A percentile compares a stretch with the other conserved stretches of the same genome.
These are phyloP conservation scores for Septoria linicola DNA, from an alignment of 2,329 filamentous ascomycete species.

Conservation along the genomic window DNA sequence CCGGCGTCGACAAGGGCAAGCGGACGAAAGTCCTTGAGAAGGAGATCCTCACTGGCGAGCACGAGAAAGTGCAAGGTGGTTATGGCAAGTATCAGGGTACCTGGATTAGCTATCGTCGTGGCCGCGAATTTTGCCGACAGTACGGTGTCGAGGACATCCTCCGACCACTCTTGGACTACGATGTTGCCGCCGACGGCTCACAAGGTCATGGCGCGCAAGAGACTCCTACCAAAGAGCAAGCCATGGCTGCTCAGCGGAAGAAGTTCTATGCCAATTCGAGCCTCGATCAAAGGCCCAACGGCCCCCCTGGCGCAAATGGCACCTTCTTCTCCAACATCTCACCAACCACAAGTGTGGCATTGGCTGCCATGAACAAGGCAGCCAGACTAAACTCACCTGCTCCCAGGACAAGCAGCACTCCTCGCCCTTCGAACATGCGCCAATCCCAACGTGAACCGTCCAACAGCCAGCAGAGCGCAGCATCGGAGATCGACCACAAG, in stretches of 20 bases:
- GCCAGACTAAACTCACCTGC: slow-evolving; percentile 87
- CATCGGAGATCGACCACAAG: slow-evolving; percentile 46
- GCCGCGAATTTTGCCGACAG: slow-evolving; percentile 83
- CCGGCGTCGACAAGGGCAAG: slow-evolving; percentile 95
- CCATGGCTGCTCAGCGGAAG: slow-evolving; percentile 90
- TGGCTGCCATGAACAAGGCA: slow-evolving; percentile 90
- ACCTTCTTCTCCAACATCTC: slow-evolving; percentile 99
- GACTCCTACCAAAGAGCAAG: slow-evolving; percentile 96
- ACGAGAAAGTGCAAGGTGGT: slow-evolving; percentile 97
- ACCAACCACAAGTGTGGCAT: slow-evolving; percentile 84
- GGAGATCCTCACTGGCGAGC: slow-evolving; percentile 91
- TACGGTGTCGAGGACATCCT: slow-evolving; percentile 75
- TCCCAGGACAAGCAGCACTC: slow-evolving; percentile 62
- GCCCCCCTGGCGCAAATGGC: slow-evolving; percentile 56
- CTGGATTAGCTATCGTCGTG: slow-evolving; percentile 93
- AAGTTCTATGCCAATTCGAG: slow-evolving; percentile 76
- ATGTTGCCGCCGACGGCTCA: slow-evolving; percentile 72
- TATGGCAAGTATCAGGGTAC: slow-evolving; percentile 99
- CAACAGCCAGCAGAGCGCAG: slow-evolving; percentile 77
- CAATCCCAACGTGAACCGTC: slow-evolving; percentile 68
- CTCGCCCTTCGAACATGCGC: slow-evolving; percentile 65
- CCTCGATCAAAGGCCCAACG: slow-evolving; percentile 57
- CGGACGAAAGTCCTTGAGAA: slow-evolving; percentile 97
- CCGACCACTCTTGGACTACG: slow-evolving; percentile 73
- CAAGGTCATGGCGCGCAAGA: slow-evolving; percentile 74